Percentiles rank a stretch among this genome's conserved stretches.
These are phyloP conservation scores for Cicer yamashitae DNA, from an alignment of 306 rosid species.

Conservation along the genomic window DNA sequence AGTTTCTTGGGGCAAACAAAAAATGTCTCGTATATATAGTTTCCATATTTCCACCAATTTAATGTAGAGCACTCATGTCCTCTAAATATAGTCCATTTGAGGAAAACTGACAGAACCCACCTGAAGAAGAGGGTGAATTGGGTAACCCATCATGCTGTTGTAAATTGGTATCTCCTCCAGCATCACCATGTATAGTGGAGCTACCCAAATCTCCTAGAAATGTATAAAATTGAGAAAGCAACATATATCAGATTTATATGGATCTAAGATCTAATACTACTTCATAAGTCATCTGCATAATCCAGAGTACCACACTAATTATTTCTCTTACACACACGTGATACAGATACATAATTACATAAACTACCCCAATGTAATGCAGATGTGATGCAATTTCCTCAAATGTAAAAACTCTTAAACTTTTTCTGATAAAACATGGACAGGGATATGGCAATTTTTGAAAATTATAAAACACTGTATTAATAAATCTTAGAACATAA, in stretches of 20 bases:
- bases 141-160: constrained; percentile 74
- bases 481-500: neutral
- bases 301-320: neutral
- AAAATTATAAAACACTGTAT: neutral
- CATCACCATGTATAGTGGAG: constrained; percentile 77
- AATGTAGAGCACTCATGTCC: constrained; percentile 96
- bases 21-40: constrained; percentile 79
- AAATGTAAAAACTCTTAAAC: neutral
- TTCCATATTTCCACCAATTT: constrained; percentile 85
- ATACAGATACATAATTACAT: neutral
- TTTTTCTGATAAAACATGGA: neutral
- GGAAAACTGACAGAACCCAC: constrained; percentile 99
- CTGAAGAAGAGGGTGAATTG: constrained; percentile 99
- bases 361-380: constrained; percentile 19
- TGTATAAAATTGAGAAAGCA: constrained; percentile 24
- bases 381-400: neutral
- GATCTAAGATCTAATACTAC: constrained; percentile 4
- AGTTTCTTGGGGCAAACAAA: constrained; percentile 77
- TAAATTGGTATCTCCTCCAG: constrained; percentile 71
- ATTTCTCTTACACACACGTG: neutral
- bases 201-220: constrained; percentile 93
- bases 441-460: neutral
- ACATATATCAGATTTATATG: neutral
- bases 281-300: constrained; percentile 1
- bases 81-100: constrained; percentile 95